A percentile compares a stretch with the other conserved stretches of the same genome.
Conservation (phyloP, 768 basidiomycete species). For the Leccinum boreale region DNA sequence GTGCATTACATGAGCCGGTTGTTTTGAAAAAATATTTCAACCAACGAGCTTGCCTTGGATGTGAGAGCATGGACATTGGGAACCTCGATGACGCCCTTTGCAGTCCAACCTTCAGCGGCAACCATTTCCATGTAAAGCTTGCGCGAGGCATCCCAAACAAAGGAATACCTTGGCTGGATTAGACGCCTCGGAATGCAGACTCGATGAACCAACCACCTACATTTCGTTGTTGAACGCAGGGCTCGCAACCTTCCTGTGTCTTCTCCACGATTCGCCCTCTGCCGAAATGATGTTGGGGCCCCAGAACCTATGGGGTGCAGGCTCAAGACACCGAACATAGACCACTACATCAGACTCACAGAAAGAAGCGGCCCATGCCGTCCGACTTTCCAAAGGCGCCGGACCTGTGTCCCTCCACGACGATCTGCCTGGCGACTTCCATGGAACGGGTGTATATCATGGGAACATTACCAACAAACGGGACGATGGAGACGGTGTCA, state of each 20-base stretch:
- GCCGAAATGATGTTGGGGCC: constrained; percentile 16
- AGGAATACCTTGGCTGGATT: constrained; percentile 14
- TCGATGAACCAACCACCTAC: constrained; percentile 7
- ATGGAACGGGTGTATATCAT: constrained; percentile 21
- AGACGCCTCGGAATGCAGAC: background rate
- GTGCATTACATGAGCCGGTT: background rate
- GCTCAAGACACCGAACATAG: background rate
- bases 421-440: constrained; percentile 19
- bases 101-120: constrained; percentile 15
- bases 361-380: constrained; percentile 6
- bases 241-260: constrained; percentile 15
- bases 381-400: constrained; percentile 21
- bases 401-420: constrained; percentile 15
- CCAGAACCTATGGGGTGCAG: constrained; percentile 10
- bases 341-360: constrained; percentile 12
- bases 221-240: constrained; percentile 25
- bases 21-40: background rate
- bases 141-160: constrained; percentile 20
- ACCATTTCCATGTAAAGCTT: constrained; percentile 21
- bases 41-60: constrained; percentile 13
- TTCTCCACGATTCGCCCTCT: constrained; percentile 19
- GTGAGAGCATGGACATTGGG: constrained; percentile 14
- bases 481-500: constrained; percentile 22
- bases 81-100: constrained; percentile 16
- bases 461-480: constrained; percentile 17